These are phyloP conservation scores for Haplosporangium sp. DNA, from an alignment of 371 early-diverging fungal species.

Conservation along the genomic window DNA sequence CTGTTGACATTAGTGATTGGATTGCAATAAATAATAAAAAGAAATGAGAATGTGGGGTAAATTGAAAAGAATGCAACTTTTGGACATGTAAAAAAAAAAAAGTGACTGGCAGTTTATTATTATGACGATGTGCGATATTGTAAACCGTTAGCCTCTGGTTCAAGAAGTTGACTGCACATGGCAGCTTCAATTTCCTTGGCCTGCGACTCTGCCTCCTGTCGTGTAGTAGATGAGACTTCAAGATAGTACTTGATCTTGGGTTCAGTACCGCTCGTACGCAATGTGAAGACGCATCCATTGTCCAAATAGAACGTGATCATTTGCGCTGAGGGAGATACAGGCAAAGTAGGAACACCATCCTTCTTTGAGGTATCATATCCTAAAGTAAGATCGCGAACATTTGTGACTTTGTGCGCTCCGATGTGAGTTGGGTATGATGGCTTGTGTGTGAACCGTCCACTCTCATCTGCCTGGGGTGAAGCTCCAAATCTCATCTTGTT, in stretches of 20 bases:
- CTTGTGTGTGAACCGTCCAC: conserved; percentile 55
- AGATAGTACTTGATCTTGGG: conserved; percentile 97
- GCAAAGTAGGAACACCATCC: conserved; percentile 76
- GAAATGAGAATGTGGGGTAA: not conserved
- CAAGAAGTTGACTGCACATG: conserved; percentile 67
- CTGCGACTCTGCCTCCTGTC: conserved; percentile 59
- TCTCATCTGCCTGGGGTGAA: conserved; percentile 41
- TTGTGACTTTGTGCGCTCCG: conserved; percentile 74
- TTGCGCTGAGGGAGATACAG: conserved; percentile 84
- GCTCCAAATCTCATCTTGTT: conserved; percentile 85
- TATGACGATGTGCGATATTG: conserved; percentile 37
- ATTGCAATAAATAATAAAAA: conserved; percentile 1
- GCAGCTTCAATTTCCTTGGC: conserved; percentile 67
- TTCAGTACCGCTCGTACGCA: conserved; percentile 92
- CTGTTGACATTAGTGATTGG: conserved; percentile 23
- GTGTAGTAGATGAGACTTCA: conserved; percentile 71
- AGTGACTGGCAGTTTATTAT: not conserved
- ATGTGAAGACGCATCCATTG: conserved; percentile 78
- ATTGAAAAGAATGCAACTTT: not conserved
- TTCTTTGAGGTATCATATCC: conserved; percentile 85
- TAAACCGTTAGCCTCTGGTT: conserved; percentile 66
- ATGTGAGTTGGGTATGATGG: conserved; percentile 80
- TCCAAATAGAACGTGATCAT: conserved; percentile 93
- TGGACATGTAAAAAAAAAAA: not conserved
- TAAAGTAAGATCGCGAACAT: conserved; percentile 89